Base-by-base conservation (phyloP, 768 basidiomycete genomes). In the Psilocybe sp. region DNA sequence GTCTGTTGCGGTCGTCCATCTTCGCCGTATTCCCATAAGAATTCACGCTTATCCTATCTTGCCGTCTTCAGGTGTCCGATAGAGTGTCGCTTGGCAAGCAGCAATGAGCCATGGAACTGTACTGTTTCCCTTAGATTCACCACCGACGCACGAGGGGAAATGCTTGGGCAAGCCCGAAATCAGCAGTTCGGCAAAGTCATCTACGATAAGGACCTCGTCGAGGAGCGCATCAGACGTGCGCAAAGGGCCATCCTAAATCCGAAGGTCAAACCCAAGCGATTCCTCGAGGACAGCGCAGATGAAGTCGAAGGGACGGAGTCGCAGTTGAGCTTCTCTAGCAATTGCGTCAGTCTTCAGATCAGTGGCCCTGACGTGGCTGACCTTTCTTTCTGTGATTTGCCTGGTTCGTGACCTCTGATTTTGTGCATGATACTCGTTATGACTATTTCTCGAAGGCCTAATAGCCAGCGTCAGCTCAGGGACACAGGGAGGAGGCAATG, bases 221-320 rank as follows among this genome's bases (percentile, higher is more conserved):
- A 88, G 51, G 84, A 85, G 4, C 75, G 85, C 3, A 83, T 89
- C 45, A 72, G 82, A 8, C 73, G 82, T 0, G 87, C 87, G 0
- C 86, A 87, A 56, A 66, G 71, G 1, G 86, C 85, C 0, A 82
- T 88, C 19, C 69, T 88, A 5, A 85, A 85, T 47, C 86, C 86
- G 0, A 69, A 60, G 41, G 63, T 57, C 2, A 47, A 63, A 1
- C 13, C 53, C 2, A 54, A 56, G 10, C 44, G 63, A 5, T 82
- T 81, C 51, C 65, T 84, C 12, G 62, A 66, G 0, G 71, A 64
- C 2, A 60, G 61, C 2, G 64, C 70, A 10, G 70, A 66, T 14
- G 46, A 43, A 12, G 11, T 12, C 7, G 59, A 56, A 2, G 20
- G 37, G 2, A 53, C 58, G 28, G 51, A 54, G 8, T 41, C 43